phyloP scores from a whole-genome alignment of 441 rosid species.

The Cnidoscolus chayamansa region DNA sequence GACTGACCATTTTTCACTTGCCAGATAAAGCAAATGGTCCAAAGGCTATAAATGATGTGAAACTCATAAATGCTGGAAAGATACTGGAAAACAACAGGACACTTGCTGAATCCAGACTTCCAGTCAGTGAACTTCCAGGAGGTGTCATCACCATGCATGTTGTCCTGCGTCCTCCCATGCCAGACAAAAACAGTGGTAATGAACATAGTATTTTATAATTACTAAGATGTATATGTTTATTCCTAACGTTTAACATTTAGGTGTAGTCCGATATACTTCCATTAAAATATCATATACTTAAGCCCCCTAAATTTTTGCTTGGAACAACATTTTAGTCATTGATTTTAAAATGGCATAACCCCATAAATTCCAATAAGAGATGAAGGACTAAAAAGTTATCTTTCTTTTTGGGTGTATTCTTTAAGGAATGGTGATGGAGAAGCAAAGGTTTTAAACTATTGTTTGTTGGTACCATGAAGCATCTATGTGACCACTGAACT shows the following conservation, averaged over 20 bases:
- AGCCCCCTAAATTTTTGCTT: too few species aligned
- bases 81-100: conserved; percentile 75
- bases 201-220: neutral
- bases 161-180: conserved; percentile 62
- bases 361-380: too few species aligned
- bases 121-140: conserved; percentile 61
- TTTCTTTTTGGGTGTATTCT: neutral
- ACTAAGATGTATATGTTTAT: neutral
- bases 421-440: neutral
- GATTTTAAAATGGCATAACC: too few species aligned
- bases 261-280: neutral
- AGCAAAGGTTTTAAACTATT: too few species aligned
- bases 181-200: conserved; percentile 61
- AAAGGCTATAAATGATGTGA: conserved; percentile 54
- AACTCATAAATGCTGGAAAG: conserved; percentile 80
- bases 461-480: too few species aligned
- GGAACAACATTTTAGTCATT: too few species aligned
- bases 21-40: conserved; percentile 61
- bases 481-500: too few species aligned
- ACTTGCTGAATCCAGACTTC: conserved; percentile 66
- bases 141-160: conserved; percentile 83
- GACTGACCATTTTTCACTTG: conserved; percentile 9
- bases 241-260: neutral
- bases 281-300: too few species aligned
- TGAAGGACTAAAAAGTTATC: too few species aligned